Percentiles rank a stretch among this genome's conserved stretches.
Conservation (phyloP, 495 filamentous ascomycete genomes). For the Pseudevernia furfuracea region DNA sequence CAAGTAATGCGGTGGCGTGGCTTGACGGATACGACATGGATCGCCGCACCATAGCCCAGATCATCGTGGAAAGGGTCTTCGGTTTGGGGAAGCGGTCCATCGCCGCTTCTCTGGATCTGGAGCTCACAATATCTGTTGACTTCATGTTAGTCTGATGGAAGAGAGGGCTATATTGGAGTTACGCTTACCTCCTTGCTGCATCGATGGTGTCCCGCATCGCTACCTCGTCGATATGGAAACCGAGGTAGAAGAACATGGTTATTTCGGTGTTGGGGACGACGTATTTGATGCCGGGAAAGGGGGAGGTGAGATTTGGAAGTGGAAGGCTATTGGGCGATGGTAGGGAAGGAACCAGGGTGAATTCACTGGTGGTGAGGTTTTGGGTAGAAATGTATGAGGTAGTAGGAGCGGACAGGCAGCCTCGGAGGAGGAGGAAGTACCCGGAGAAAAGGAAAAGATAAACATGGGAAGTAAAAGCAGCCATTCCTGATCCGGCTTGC, state of each 20-base stretch:
- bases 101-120: not conserved
- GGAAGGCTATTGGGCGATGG: not conserved
- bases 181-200: not conserved
- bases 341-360: not conserved
- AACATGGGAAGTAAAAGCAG: not conserved
- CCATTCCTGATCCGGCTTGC: not conserved
- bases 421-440: not conserved
- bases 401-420: not conserved
- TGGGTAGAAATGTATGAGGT: not conserved
- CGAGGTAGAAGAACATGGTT: not conserved
- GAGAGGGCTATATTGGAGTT: not conserved
- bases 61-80: not conserved
- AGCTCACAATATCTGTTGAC: not conserved
- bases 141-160: too few species aligned
- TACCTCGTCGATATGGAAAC: not conserved
- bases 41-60: not conserved
- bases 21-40: not conserved
- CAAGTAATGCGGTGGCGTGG: not conserved
- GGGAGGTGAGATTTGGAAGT: not conserved
- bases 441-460: not conserved
- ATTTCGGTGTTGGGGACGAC: not conserved
- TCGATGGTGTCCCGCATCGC: not conserved
- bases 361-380: not conserved
- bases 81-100: not conserved
- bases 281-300: too few species aligned